Evolutionary conservation across 352 stramenopile species (phyloP).

Genomic region (Globisporangium megalacanthum): DNA sequence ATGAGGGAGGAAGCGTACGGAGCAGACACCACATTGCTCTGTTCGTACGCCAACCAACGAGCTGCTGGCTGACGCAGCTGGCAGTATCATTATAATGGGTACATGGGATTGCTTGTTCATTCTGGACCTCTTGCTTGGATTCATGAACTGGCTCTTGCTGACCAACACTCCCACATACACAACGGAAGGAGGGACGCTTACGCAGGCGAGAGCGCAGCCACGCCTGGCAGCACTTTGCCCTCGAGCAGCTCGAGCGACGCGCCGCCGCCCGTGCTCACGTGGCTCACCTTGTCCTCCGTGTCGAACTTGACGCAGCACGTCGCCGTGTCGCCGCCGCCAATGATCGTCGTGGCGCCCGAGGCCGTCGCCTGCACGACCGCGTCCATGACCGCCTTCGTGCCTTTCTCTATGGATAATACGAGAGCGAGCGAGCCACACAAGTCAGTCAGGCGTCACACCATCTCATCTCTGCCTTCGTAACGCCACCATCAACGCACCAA

Average conservation of each 20-base stretch:
- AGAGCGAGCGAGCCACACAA: neutral
- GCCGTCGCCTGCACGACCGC: slow-evolving; percentile 94
- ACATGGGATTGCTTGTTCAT: slow-evolving; percentile 6
- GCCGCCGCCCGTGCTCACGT: slow-evolving; percentile 92
- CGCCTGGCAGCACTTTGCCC: slow-evolving; percentile 97
- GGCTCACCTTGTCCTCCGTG: slow-evolving; percentile 88
- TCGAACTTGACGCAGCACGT: slow-evolving; percentile 87
- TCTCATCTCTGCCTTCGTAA: no score
- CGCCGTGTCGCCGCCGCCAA: slow-evolving; percentile 97
- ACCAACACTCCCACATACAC: no score
- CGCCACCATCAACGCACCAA: slow-evolving; percentile 31
- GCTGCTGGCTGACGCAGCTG: neutral
- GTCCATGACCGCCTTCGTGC: slow-evolving; percentile 96
- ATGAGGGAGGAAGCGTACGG: no score
- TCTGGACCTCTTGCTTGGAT: neutral
- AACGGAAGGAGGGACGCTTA: slow-evolving; percentile 16
- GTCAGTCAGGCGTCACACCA: slow-evolving; percentile 1
- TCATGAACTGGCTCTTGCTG: no score
- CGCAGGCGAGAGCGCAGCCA: slow-evolving; percentile 90
- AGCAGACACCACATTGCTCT: no score
- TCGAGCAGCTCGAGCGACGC: slow-evolving; percentile 97
- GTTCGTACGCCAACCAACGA: neutral
- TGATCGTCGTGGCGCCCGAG: slow-evolving; percentile 95
- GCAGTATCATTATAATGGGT: slow-evolving; percentile 8
- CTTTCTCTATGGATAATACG: slow-evolving; percentile 43